Base-by-base conservation (phyloP, 1,284 basidiomycete species). In the Irpex rosettiformis region DNA sequence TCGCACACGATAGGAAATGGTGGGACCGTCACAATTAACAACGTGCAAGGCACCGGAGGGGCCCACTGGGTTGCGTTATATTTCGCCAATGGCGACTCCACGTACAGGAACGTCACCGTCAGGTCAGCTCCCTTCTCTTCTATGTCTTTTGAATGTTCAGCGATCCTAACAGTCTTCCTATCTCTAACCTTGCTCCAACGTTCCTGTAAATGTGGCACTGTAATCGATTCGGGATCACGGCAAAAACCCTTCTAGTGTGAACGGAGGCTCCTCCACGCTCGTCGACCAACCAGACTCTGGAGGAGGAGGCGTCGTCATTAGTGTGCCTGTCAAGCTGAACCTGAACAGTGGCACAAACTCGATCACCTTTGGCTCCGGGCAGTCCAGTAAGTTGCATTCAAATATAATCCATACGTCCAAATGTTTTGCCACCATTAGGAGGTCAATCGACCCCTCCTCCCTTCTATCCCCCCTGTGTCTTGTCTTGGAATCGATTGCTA, bases 251-350 rank as follows among this genome's bases (percentile, higher is more conserved):
- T n/a, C n/a, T 47, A 85, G 84, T 61, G 81, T 85, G 22, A 86
- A 86, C 60, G 82, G 83, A 22, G 83, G 82, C 21, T 55, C 82
- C 11, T 70, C 72, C 13, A 73, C 82, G 18, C 56, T 77, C 11
- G 77, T 86, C 28, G 79, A 85, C 59, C 83, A 86, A 64, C 83
- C 83, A 4, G 76, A 81, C 65, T 83, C 79, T 24, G 83, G 83
- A 45, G 79, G 82, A 22, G 78, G 76, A 0, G 63, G 75, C 59
- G 80, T 81, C 52, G 71, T 84, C 42, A 68, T 85, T 30, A 83
- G 82, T 43, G 79, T 84, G 24, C 83, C 83, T 8, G 80, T 85
- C 21, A 77, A 81, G 64, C 70, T 85, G 43, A 76, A 69, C 58
- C 70, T 87, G 45, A 73, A 73, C 29, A 78, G 67, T 37, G 83